phyloP scores from a whole-genome alignment of 305 asterid species.

The Euphrasia arctica region DNA sequence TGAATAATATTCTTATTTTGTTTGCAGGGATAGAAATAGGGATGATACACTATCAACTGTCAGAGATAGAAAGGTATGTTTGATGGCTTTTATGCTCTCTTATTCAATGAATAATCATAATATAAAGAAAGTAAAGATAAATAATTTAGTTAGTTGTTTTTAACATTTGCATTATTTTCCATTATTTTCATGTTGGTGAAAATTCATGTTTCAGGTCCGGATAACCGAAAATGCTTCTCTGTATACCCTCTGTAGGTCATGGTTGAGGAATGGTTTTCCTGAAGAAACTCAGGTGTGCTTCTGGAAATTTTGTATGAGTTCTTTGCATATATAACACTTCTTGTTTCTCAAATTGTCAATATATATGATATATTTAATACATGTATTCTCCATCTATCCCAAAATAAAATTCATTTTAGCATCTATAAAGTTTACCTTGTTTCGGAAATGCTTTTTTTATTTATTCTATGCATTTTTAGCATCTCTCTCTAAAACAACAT shows the following conservation, averaged over 20 bases:
- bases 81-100: conserved; percentile 4
- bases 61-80: conserved; percentile 76
- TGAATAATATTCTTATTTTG: conserved; percentile 20
- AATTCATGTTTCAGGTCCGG: conserved; percentile 53
- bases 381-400: background rate
- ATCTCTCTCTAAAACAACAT: background rate
- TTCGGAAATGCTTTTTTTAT: background rate
- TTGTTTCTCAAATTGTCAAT: background rate
- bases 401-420: background rate
- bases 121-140: background rate
- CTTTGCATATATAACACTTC: conserved; percentile 12
- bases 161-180: background rate
- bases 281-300: conserved; percentile 74
- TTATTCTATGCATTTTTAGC: background rate
- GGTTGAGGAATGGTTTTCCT: conserved; percentile 79
- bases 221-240: conserved; percentile 60
- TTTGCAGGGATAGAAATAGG: conserved; percentile 51
- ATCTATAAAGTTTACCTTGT: background rate
- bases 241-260: conserved; percentile 77
- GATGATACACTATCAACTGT: conserved; percentile 48
- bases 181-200: conserved; percentile 14
- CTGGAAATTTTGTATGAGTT: conserved; percentile 20
- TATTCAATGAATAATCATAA: background rate
- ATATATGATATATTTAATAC: background rate
- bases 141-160: background rate